Percentiles rank a stretch among this genome's conserved stretches.
These are phyloP conservation scores for Colletotrichum destructivum DNA, from an alignment of 2,329 filamentous ascomycete genomes.

Conservation along the genomic window DNA sequence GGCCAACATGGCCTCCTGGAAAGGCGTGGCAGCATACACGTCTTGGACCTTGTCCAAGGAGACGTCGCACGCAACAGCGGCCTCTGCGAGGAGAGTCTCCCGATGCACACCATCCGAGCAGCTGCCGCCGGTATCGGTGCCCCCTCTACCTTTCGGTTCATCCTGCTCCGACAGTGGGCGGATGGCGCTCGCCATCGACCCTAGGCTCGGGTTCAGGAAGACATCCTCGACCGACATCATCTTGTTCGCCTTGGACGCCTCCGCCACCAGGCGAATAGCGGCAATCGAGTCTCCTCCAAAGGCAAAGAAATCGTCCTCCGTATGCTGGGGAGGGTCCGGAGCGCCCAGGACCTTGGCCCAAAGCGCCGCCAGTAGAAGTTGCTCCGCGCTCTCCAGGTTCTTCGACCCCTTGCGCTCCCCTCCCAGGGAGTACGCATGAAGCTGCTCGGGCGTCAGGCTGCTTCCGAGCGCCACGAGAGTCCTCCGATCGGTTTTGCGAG, in stretches of 20 bases:
- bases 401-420: neutral
- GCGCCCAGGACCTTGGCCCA: neutral
- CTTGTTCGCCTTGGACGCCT: neutral
- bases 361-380: neutral
- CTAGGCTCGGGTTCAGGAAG: neutral
- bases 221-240: neutral
- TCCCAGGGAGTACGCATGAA: neutral
- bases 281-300: constrained; percentile 50
- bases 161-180: neutral
- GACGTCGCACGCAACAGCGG: neutral
- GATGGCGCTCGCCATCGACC: neutral
- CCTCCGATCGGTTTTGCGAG: neutral
- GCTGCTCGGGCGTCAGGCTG: neutral
- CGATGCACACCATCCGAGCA: neutral
- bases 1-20: neutral
- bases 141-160: no score
- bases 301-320: constrained; percentile 46
- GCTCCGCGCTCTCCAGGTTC: neutral
- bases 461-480: neutral
- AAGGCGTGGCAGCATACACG: neutral
- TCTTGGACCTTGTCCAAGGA: neutral
- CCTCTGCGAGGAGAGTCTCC: neutral
- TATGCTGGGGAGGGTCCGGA: neutral
- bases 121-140: no score
- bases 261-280: constrained; percentile 1